These are phyloP conservation scores for Russula sp. DNA, from an alignment of 768 basidiomycete species.

Conservation along the genomic window DNA sequence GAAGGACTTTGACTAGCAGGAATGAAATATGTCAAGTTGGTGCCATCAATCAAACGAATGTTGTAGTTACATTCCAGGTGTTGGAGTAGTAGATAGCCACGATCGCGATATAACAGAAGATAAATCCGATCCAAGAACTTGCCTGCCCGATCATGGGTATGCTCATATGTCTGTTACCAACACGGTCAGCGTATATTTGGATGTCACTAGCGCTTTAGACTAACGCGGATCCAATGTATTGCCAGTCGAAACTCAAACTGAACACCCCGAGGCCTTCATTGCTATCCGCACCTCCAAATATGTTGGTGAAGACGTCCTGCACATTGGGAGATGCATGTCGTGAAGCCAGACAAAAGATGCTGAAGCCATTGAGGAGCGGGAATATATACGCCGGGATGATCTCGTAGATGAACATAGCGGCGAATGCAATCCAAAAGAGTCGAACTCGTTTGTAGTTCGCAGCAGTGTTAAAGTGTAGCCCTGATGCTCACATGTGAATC, in stretches of 20 bases:
- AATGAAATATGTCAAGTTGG: slow-evolving; percentile 16
- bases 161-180: slow-evolving; percentile 43
- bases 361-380: slow-evolving; percentile 60
- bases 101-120: slow-evolving; percentile 51
- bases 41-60: slow-evolving; percentile 30
- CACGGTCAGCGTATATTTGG: background rate
- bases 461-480: slow-evolving; percentile 47
- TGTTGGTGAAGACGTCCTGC: slow-evolving; percentile 51
- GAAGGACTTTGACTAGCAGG: slow-evolving; percentile 47
- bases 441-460: slow-evolving; percentile 49
- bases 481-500: slow-evolving; percentile 40
- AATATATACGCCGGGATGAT: slow-evolving; percentile 57
- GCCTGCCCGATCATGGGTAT: slow-evolving; percentile 56
- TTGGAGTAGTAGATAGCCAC: slow-evolving; percentile 63
- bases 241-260: slow-evolving; percentile 66
- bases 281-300: slow-evolving; percentile 64
- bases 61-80: slow-evolving; percentile 49
- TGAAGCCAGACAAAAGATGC: slow-evolving; percentile 57
- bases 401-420: slow-evolving; percentile 53
- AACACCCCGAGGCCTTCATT: slow-evolving; percentile 67
- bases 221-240: slow-evolving; percentile 51
- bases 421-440: slow-evolving; percentile 52
- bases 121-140: slow-evolving; percentile 56
- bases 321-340: slow-evolving; percentile 46
- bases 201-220: slow-evolving; percentile 7